Evolutionary conservation across 352 stramenopile genomes (phyloP).

Genomic region (Phytophthora kernoviae): DNA sequence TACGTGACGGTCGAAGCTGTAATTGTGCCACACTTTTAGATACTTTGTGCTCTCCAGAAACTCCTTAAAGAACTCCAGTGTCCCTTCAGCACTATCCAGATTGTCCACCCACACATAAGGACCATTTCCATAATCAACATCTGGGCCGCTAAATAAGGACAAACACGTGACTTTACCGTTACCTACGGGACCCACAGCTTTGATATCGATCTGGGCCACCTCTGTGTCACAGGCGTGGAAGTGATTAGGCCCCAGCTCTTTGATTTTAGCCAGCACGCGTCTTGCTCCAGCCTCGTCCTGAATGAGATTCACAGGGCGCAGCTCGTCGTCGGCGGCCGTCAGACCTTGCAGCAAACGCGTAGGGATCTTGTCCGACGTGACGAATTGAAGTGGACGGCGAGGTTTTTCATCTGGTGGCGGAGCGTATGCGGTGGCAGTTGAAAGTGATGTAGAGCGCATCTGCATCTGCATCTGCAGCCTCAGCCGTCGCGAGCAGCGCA

Average conservation of each 20-base stretch:
- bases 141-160: conserved; percentile 95
- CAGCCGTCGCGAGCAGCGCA: conserved; percentile 14
- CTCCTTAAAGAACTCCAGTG: conserved; percentile 85
- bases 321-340: conserved; percentile 67
- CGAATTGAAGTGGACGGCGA: conserved; percentile 45
- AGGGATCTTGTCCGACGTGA: conserved; percentile 76
- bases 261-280: conserved; percentile 67
- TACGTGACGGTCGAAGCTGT: conserved; percentile 99
- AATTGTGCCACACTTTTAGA: conserved; percentile 99
- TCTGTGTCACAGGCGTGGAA: conserved; percentile 98
- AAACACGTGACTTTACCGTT: conserved; percentile 98
- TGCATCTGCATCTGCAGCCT: neutral
- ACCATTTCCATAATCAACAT: conserved; percentile 97
- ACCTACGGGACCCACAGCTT: conserved; percentile 93
- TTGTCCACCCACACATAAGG: conserved; percentile 92
- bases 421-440: conserved; percentile 5
- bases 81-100: conserved; percentile 91
- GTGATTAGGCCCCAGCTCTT: conserved; percentile 60
- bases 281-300: conserved; percentile 70
- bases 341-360: conserved; percentile 57
- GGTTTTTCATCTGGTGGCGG: neutral
- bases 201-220: conserved; percentile 97
- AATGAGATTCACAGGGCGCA: conserved; percentile 76
- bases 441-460: conserved; percentile 14
- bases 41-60: conserved; percentile 93